Percentiles rank a stretch among this genome's conserved stretches.
Conservation (phyloP, 2,329 filamentous ascomycete species). For the Hymenoscyphus repandus region DNA sequence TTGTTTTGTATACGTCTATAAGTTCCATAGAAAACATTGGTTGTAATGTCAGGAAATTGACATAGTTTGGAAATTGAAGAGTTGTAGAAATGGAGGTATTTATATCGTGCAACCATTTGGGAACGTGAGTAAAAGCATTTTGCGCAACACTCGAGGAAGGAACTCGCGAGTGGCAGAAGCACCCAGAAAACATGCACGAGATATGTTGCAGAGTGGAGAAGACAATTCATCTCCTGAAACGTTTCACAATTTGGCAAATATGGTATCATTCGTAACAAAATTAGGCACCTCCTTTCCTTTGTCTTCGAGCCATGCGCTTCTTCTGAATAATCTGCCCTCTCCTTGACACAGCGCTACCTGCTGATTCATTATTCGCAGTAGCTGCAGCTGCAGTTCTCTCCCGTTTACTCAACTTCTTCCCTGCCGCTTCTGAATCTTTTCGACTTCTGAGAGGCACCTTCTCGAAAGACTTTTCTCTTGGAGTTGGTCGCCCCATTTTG, state of each 20-base stretch:
- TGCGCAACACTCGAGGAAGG: too few species aligned
- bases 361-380: constrained; percentile 32
- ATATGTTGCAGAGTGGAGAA: too few species aligned
- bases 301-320: constrained; percentile 75
- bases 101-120: too few species aligned
- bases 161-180: too few species aligned
- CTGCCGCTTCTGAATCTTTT: constrained; percentile 13
- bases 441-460: constrained; percentile 13
- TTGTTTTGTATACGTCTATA: too few species aligned
- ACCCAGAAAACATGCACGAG: too few species aligned
- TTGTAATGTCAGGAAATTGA: too few species aligned
- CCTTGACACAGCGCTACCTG: constrained; percentile 52
- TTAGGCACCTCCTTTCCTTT: constrained; percentile 20
- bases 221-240: too few species aligned
- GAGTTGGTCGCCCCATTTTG: constrained; percentile 17
- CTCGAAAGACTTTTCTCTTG: constrained; percentile 19
- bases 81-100: too few species aligned
- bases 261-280: constrained; percentile 9
- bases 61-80: too few species aligned
- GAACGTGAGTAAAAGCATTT: too few species aligned
- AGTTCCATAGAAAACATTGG: too few species aligned
- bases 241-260: background rate
- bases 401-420: constrained; percentile 7
- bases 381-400: constrained; percentile 24
- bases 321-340: constrained; percentile 77